These are phyloP conservation scores for Glomus cerebriforme DNA, from an alignment of 192 early-diverging fungal species.

Conservation along the genomic window DNA sequence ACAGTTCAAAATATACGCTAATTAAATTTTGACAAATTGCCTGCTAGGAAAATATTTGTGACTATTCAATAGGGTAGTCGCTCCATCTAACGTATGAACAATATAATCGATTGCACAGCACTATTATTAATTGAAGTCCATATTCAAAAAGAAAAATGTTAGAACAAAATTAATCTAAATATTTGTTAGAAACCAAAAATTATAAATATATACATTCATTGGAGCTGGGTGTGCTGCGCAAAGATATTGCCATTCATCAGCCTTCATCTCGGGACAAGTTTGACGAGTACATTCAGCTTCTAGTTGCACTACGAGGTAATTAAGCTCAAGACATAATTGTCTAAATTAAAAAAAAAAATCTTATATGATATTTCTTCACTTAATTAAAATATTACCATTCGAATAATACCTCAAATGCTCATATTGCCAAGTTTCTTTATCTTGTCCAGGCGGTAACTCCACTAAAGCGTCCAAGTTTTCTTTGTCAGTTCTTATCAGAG, in stretches of 20 bases:
- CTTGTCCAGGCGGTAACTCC: constrained; percentile 60
- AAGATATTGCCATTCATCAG: constrained; percentile 86
- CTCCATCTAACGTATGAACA: constrained; percentile 91
- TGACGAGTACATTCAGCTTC: constrained; percentile 74
- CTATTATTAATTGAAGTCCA: constrained; percentile 37
- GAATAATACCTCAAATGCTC: constrained; percentile 77
- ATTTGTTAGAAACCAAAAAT: constrained; percentile 6
- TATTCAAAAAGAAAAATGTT: not conserved
- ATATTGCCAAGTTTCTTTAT: constrained; percentile 78
- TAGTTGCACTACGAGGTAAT: constrained; percentile 70
- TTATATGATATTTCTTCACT: no score
- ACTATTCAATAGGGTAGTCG: constrained; percentile 77
- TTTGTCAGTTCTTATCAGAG: constrained; percentile 64
- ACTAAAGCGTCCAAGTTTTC: constrained; percentile 65
- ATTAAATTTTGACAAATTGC: constrained; percentile 37
- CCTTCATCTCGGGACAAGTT: constrained; percentile 91
- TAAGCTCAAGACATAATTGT: constrained; percentile 85
- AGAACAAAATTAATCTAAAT: constrained; percentile 19
- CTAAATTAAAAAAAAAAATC: constrained; percentile 39
- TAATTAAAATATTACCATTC: no score
- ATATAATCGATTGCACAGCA: constrained; percentile 93
- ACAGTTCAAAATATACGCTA: not conserved
- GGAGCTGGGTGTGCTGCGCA: constrained; percentile 88
- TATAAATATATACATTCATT: constrained; percentile 56
- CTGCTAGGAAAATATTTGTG: constrained; percentile 75